phyloP scores from a whole-genome alignment of 2,329 filamentous ascomycete genomes.

The Cladosporium sp. region DNA sequence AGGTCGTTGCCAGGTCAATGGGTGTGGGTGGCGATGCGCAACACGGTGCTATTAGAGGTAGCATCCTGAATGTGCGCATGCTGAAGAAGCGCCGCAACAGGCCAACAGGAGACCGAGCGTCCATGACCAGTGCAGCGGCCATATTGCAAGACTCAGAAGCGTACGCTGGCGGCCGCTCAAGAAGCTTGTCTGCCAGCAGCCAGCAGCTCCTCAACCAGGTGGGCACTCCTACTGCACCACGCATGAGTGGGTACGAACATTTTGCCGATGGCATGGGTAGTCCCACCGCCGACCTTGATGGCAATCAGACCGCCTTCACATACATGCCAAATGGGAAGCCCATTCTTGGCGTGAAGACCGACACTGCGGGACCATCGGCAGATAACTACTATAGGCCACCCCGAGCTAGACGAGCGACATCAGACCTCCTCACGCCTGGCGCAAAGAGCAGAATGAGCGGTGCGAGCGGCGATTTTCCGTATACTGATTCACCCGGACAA shows the following conservation, averaged over 20 bases:
- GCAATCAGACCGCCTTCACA: slow-evolving; percentile 3
- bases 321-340: slow-evolving; percentile 34
- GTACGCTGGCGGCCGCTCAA: slow-evolving; percentile 45
- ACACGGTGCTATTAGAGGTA: slow-evolving; percentile 62
- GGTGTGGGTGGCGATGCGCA: slow-evolving; percentile 68
- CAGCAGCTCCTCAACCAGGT: slow-evolving; percentile 59
- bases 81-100: slow-evolving; percentile 34
- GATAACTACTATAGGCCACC: slow-evolving; percentile 92
- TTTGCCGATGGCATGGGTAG: slow-evolving; percentile 60
- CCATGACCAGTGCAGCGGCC: slow-evolving; percentile 76
- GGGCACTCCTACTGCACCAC: slow-evolving; percentile 29
- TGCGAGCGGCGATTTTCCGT: slow-evolving; percentile 43
- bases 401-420: slow-evolving; percentile 65
- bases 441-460: slow-evolving; percentile 48
- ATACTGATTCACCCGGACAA: slow-evolving; percentile 44
- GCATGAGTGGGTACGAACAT: slow-evolving; percentile 54
- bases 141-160: slow-evolving; percentile 58
- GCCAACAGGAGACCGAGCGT: slow-evolving; percentile 59
- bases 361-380: slow-evolving; percentile 30
- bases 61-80: slow-evolving; percentile 68
- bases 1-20: slow-evolving; percentile 78
- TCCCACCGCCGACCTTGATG: slow-evolving; percentile 8
- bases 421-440: slow-evolving; percentile 49
- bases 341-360: slow-evolving; percentile 44
- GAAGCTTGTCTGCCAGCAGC: slow-evolving; percentile 64